Conservation (phyloP, 352 stramenopile species). For the Lagenidium giganteum region DNA sequence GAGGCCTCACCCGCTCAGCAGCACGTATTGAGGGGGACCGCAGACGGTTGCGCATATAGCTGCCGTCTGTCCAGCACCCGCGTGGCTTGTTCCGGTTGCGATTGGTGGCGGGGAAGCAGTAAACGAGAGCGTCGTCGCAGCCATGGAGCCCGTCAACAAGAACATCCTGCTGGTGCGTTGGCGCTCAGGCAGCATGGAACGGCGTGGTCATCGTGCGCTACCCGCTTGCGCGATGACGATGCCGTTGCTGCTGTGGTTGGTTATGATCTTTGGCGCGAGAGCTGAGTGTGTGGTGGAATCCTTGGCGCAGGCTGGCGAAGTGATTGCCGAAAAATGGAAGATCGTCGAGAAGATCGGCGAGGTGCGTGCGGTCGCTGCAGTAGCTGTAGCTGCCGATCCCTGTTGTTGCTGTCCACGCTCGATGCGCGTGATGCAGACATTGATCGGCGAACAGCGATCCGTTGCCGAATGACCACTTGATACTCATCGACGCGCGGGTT, state of each 20-base stretch:
- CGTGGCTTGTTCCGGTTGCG: no score
- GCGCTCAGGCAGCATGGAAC: not conserved
- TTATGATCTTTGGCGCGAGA: no score
- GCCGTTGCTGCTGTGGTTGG: not conserved
- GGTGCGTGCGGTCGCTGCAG: slow-evolving; percentile 23
- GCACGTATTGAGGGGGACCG: not conserved
- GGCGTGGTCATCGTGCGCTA: not conserved
- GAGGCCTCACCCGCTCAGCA: not conserved
- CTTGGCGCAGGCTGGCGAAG: slow-evolving; percentile 75
- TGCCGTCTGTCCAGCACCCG: no score
- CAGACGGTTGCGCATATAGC: not conserved
- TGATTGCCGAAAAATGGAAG: slow-evolving; percentile 80
- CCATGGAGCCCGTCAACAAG: slow-evolving; percentile 72
- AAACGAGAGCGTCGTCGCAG: no score
- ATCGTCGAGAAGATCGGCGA: slow-evolving; percentile 87
- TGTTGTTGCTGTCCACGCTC: no score
- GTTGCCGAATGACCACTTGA: not conserved
- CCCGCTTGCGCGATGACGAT: no score
- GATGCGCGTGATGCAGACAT: no score
- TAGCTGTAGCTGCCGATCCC: no score
- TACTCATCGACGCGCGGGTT: slow-evolving; percentile 1
- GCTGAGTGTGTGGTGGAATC: no score
- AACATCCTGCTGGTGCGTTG: slow-evolving; percentile 73
- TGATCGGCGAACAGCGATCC: not conserved
- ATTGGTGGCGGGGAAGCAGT: no score